Evolutionary conservation across 192 early-diverging fungal species (phyloP).

Genomic region (Coemansia sp.): DNA sequence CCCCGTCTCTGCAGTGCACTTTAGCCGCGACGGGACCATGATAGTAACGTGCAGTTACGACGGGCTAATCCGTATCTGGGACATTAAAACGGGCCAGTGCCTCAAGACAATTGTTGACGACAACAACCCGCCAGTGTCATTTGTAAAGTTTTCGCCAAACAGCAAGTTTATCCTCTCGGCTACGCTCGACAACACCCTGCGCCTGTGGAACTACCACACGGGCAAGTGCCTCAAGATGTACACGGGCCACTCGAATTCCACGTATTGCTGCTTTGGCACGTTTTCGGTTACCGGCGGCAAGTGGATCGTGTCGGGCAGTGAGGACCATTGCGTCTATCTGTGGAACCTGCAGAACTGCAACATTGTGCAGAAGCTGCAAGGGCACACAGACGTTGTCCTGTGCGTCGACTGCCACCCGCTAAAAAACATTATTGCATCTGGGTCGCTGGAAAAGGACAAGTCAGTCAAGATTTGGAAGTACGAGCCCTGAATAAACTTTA

Average conservation of each 20-base stretch:
- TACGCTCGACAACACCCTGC: slow-evolving; percentile 88
- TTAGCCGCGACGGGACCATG: slow-evolving; percentile 95
- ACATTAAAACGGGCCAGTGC: slow-evolving; percentile 95
- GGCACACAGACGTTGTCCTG: slow-evolving; percentile 90
- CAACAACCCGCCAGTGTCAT: slow-evolving; percentile 93
- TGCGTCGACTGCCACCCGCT: slow-evolving; percentile 92
- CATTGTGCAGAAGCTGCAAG: slow-evolving; percentile 90
- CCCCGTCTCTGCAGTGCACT: slow-evolving; percentile 91
- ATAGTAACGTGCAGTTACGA: slow-evolving; percentile 94
- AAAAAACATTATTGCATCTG: slow-evolving; percentile 92
- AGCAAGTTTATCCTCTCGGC: slow-evolving; percentile 97
- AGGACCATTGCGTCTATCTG: slow-evolving; percentile 91
- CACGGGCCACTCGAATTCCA: slow-evolving; percentile 83
- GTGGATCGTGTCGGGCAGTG: slow-evolving; percentile 95
- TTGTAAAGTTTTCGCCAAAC: slow-evolving; percentile 98
- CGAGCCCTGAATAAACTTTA: slow-evolving; percentile 20
- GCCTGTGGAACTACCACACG: slow-evolving; percentile 90
- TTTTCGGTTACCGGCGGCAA: slow-evolving; percentile 85
- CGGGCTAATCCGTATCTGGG: slow-evolving; percentile 98
- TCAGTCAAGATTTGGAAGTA: slow-evolving; percentile 81
- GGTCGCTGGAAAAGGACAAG: slow-evolving; percentile 86
- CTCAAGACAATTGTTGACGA: slow-evolving; percentile 96
- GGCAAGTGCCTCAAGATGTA: slow-evolving; percentile 97
- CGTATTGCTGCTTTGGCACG: slow-evolving; percentile 90
- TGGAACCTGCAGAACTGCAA: slow-evolving; percentile 97